phyloP scores from a whole-genome alignment of 2,329 filamentous ascomycete genomes.

The Calonectria ilicicola region DNA sequence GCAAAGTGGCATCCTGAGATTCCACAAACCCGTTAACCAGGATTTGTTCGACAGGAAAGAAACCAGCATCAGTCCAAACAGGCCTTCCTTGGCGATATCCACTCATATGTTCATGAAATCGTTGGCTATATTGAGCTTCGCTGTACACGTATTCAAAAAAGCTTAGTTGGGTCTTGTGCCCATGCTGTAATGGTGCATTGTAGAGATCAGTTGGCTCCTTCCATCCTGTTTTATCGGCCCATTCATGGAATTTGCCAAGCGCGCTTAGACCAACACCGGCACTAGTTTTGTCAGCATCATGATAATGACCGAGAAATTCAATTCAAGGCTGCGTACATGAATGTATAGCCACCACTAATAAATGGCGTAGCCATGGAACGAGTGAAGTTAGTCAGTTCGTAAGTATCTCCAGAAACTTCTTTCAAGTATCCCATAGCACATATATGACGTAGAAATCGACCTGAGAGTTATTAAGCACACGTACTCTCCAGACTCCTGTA shows the following conservation, averaged over 20 bases:
- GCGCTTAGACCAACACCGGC: slow-evolving; percentile 30
- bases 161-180: slow-evolving; percentile 49
- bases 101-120: slow-evolving; percentile 55
- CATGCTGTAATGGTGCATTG: slow-evolving; percentile 47
- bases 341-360: slow-evolving; percentile 50
- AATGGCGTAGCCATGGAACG: slow-evolving; percentile 48
- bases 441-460: slow-evolving; percentile 52
- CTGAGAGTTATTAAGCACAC: neutral
- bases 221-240: slow-evolving; percentile 42
- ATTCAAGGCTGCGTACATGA: slow-evolving; percentile 35
- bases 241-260: slow-evolving; percentile 46
- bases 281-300: slow-evolving; percentile 1
- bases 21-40: slow-evolving; percentile 44
- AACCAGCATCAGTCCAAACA: slow-evolving; percentile 50
- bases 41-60: slow-evolving; percentile 49
- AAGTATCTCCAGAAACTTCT: slow-evolving; percentile 50
- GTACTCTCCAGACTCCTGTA: neutral
- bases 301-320: neutral
- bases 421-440: slow-evolving; percentile 54
- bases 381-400: slow-evolving; percentile 53
- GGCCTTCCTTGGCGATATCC: slow-evolving; percentile 49
- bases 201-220: slow-evolving; percentile 44
- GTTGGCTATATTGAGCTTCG: slow-evolving; percentile 42
- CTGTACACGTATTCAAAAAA: slow-evolving; percentile 50
- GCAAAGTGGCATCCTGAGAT: slow-evolving; percentile 39